Evolutionary conservation across 768 basidiomycete genomes (phyloP).

Genomic region (Boletus vinaceobasis): DNA sequence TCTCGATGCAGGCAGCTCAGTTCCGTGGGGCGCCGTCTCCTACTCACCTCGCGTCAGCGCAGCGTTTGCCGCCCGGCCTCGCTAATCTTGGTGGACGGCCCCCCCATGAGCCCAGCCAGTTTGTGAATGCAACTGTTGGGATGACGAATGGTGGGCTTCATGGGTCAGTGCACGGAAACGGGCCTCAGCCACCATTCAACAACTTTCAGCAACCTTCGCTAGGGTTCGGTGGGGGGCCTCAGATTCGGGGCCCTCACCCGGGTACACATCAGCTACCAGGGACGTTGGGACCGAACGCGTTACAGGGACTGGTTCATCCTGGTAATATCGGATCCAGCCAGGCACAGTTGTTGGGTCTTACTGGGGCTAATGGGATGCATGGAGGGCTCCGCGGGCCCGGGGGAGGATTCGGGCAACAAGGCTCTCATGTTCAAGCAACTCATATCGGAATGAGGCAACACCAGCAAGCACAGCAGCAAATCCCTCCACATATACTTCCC

Average conservation of each 20-base stretch:
- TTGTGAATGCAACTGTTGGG: conserved; percentile 41
- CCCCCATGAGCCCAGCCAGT: conserved; percentile 74
- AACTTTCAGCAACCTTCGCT: conserved; percentile 46
- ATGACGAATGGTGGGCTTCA: conserved; percentile 47
- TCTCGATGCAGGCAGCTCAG: conserved; percentile 57
- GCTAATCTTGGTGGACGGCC: conserved; percentile 81
- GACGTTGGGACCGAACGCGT: conserved; percentile 42
- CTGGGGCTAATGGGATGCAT: conserved; percentile 43
- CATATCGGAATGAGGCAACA: conserved; percentile 33
- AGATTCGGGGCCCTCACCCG: conserved; percentile 51
- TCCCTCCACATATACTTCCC: conserved; percentile 50
- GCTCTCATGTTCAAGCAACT: conserved; percentile 30
- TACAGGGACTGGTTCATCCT: conserved; percentile 53
- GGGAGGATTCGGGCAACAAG: conserved; percentile 38
- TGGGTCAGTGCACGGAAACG: conserved; percentile 44
- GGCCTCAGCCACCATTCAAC: conserved; percentile 50
- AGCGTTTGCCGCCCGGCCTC: conserved; percentile 74
- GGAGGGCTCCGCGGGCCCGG: conserved; percentile 46
- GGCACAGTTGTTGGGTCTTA: conserved; percentile 43
- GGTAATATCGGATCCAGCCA: conserved; percentile 50
- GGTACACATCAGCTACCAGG: conserved; percentile 47
- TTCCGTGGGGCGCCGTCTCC: conserved; percentile 74
- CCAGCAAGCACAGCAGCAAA: conserved; percentile 43
- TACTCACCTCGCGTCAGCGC: conserved; percentile 45
- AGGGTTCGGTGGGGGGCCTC: conserved; percentile 41